Base-by-base conservation (phyloP, 1,284 basidiomycete genomes). In the Ceratobasidium sp. region DNA sequence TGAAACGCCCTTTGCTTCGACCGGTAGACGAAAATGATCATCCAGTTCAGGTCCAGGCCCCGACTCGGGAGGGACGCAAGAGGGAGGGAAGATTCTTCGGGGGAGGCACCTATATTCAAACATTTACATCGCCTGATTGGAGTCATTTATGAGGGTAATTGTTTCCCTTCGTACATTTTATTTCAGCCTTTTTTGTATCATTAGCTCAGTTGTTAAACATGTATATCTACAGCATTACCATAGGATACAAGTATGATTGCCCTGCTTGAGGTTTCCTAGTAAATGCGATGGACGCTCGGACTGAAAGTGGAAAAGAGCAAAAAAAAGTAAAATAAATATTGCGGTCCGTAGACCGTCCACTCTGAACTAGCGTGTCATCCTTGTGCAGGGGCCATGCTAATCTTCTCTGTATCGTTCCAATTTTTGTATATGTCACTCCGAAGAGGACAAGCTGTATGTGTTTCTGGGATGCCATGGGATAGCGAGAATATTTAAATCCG, bases 381-480 rank as follows among this genome's bases (percentile, higher is more conserved):
- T 66, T 66, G 63, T 66, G 63, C 63, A 66, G 63, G 63, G 63
- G 63, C 63, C 63, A 66, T 66, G 63, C 63, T 66, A 66, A 66
- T 66, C 63, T 66, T 66, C 63, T 66, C 63, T 66, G 63, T 66
- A 66, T 66, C 63, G 63, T 66, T 66, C 63, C 63, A 66, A 66
- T 66, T 66, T 66, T 66, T 66, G 63, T 66, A 66, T 66, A 66
- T 66, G 63, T 66, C 63, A 66, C 63, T 66, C 63, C 63, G 50
- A 69, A 69, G 66, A 69, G 66, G 66, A 69, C 66, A 46, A 32
- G 16, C n/a, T 18, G 52, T 16, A 9, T 8, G n/a, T 9, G 50
- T 43, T 41, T 57, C 21, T 23, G 5, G 7, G 21, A 9, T 11
- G 21, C 23, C 8, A 23, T 28, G 32, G n/a, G 21, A 8, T n/a